Percentiles rank a stretch among this genome's conserved stretches.
These are phyloP conservation scores for Sporothrix mexicana DNA, from an alignment of 2,329 filamentous ascomycete genomes.

Conservation along the genomic window DNA sequence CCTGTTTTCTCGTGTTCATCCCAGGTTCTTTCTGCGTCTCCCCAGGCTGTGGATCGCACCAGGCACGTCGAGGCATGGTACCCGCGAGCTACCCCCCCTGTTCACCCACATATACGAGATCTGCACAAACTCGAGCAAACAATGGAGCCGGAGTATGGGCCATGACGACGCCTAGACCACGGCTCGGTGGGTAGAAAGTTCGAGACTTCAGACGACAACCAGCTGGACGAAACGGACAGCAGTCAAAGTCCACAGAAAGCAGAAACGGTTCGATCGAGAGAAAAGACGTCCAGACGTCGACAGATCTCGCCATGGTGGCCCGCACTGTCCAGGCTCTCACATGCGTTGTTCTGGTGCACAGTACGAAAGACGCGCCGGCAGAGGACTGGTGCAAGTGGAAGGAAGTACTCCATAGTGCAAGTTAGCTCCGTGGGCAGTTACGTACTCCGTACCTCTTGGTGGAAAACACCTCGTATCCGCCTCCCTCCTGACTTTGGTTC, in stretches of 20 bases:
- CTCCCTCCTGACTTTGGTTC: constrained; percentile 27
- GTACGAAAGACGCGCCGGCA: neutral
- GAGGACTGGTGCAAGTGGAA: neutral
- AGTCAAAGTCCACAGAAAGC: neutral
- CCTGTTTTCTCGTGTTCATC: constrained; percentile 22
- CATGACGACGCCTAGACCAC: constrained; percentile 14
- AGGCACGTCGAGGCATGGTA: neutral
- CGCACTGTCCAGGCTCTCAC: constrained; percentile 20
- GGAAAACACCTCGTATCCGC: constrained; percentile 32
- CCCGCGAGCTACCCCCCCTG: constrained; percentile 21
- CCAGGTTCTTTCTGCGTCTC: constrained; percentile 21
- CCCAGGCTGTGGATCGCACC: constrained; percentile 14
- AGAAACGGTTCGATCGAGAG: neutral
- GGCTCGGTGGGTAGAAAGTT: constrained; percentile 5
- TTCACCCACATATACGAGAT: constrained; percentile 22
- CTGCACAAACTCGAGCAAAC: neutral
- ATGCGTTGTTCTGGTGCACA: constrained; percentile 23
- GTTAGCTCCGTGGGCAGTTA: constrained; percentile 27
- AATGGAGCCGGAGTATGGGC: neutral
- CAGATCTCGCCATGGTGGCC: constrained; percentile 20
- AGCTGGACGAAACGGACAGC: neutral
- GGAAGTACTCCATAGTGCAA: neutral
- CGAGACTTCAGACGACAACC: constrained; percentile 4
- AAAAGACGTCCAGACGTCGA: neutral
- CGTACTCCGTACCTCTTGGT: constrained; percentile 31